These are phyloP conservation scores for Solioccasus polychromus DNA, from an alignment of 768 basidiomycete genomes.

Conservation along the genomic window DNA sequence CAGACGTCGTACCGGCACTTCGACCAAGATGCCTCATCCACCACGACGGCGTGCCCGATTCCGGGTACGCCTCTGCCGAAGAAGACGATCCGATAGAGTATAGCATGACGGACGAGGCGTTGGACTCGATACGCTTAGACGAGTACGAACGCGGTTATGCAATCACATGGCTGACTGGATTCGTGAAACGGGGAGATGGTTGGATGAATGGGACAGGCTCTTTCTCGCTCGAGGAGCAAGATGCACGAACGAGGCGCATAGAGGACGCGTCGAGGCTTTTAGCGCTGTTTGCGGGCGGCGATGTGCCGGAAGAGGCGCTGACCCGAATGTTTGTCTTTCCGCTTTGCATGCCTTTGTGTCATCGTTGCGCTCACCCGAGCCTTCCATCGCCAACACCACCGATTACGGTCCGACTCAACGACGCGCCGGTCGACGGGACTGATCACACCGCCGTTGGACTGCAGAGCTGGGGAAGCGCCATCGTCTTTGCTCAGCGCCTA, in stretches of 20 bases:
- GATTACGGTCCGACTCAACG: conserved; percentile 60
- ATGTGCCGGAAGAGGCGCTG: conserved; percentile 41
- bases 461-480: conserved; percentile 82
- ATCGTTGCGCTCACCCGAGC: not conserved
- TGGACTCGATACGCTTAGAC: conserved; percentile 57
- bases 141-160: conserved; percentile 62
- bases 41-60: conserved; percentile 56
- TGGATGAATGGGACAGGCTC: conserved; percentile 37
- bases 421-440: conserved; percentile 57
- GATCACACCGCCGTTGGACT: conserved; percentile 81
- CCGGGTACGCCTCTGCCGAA: conserved; percentile 76
- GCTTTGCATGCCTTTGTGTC: conserved; percentile 15
- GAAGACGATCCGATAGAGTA: conserved; percentile 47
- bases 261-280: conserved; percentile 63
- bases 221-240: conserved; percentile 35
- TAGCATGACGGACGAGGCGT: conserved; percentile 18
- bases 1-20: conserved; percentile 19
- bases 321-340: conserved; percentile 55
- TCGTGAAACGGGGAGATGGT: conserved; percentile 56
- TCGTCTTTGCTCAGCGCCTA: conserved; percentile 65
- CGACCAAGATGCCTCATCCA: conserved; percentile 31
- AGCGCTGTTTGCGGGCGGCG: conserved; percentile 44
- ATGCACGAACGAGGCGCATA: conserved; percentile 41
- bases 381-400: not conserved
- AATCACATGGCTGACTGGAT: conserved; percentile 73